Evolutionary conservation across 2,329 filamentous ascomycete species (phyloP).

Genomic region (Pseudogymnoascus sp.): DNA sequence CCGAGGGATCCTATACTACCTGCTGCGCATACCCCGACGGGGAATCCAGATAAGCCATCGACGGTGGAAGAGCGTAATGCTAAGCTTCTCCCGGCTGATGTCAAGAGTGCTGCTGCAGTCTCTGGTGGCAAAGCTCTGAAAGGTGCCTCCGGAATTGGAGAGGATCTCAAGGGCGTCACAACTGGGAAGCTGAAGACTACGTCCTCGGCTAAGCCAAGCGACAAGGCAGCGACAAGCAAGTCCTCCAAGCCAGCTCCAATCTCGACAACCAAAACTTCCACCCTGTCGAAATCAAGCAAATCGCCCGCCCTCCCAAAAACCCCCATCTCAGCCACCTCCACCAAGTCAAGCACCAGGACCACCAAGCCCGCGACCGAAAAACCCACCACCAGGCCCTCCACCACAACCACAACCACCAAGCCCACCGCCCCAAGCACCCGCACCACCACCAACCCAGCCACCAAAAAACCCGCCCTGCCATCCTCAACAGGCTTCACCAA

Average conservation of each 20-base stretch:
- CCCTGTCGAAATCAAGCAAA: constrained; percentile 22
- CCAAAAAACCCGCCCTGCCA: constrained; percentile 22
- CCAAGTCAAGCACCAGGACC: constrained; percentile 16
- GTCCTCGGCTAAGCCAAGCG: neutral
- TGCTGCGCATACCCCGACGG: constrained; percentile 10
- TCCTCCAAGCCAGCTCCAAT: constrained; percentile 19
- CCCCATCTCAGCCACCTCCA: constrained; percentile 27
- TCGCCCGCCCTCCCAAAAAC: constrained; percentile 31
- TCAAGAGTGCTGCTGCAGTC: constrained; percentile 1
- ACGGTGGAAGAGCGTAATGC: constrained; percentile 17
- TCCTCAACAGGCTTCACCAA: constrained; percentile 38
- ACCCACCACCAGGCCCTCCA: constrained; percentile 15
- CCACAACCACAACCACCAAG: constrained; percentile 30
- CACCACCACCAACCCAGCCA: constrained; percentile 25
- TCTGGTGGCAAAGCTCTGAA: constrained; percentile 13
- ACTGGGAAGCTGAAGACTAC: neutral
- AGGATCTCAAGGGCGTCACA: neutral
- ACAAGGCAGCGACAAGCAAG: constrained; percentile 15
- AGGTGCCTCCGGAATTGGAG: constrained; percentile 9
- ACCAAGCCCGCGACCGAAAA: constrained; percentile 29
- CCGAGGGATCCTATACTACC: constrained; percentile 16
- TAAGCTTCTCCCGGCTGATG: constrained; percentile 5
- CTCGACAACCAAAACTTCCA: constrained; percentile 15
- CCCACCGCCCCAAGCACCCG: constrained; percentile 34
- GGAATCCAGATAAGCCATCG: constrained; percentile 9